Percentiles rank a stretch among this genome's conserved stretches.
Evolutionary conservation across 2,329 filamentous ascomycete genomes (phyloP).

Genomic region (Fusarium tricinctum): DNA sequence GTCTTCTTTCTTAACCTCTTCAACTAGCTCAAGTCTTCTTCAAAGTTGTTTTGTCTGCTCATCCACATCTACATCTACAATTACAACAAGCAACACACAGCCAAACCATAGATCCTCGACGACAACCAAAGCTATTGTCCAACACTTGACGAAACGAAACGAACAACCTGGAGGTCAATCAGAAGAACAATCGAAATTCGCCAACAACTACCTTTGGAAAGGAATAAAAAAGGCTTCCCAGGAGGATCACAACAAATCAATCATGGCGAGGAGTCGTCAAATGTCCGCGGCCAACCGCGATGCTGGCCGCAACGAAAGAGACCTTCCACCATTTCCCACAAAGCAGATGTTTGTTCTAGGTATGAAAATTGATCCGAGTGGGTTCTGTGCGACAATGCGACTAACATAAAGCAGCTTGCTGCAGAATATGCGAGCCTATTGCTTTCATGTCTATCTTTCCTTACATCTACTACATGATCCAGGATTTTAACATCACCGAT

Average conservation of each 20-base stretch:
- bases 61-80: neutral
- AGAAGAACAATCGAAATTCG: neutral
- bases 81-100: neutral
- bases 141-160: slow-evolving; percentile 18
- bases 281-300: slow-evolving; percentile 45
- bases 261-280: slow-evolving; percentile 51
- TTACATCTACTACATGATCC: slow-evolving; percentile 98
- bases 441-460: slow-evolving; percentile 99
- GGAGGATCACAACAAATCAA: slow-evolving; percentile 34
- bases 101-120: slow-evolving; percentile 20
- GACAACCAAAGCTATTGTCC: slow-evolving; percentile 25
- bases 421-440: slow-evolving; percentile 97
- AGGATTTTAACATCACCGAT: slow-evolving; percentile 87
- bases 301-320: slow-evolving; percentile 41
- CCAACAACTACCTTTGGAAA: slow-evolving; percentile 10
- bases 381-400: slow-evolving; percentile 7
- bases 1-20: slow-evolving; percentile 29
- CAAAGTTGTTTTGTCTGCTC: slow-evolving; percentile 9
- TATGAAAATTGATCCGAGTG: slow-evolving; percentile 47
- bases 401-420: slow-evolving; percentile 73
- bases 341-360: slow-evolving; percentile 68
- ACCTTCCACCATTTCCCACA: slow-evolving; percentile 55
- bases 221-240: slow-evolving; percentile 5
- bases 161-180: slow-evolving; percentile 13
- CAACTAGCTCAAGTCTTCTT: slow-evolving; percentile 15